A percentile compares a stretch with the other conserved stretches of the same genome.
phyloP scores from a whole-genome alignment of 1,284 basidiomycete species.

The Singerocomus inundabilis region DNA sequence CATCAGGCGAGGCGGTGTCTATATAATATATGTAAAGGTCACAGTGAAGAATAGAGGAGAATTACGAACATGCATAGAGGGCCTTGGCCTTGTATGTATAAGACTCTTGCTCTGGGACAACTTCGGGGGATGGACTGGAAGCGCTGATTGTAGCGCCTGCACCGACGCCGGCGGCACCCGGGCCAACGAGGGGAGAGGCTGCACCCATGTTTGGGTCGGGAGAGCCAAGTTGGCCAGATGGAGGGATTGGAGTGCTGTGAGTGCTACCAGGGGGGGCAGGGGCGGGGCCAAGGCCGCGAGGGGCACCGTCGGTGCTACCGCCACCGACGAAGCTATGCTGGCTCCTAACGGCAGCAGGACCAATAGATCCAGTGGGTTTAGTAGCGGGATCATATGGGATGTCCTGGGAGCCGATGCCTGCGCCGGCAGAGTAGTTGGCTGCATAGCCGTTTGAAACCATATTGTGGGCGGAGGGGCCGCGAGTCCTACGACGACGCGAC shows the following conservation, averaged over 20 bases:
- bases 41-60: slow-evolving; percentile 10
- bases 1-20: slow-evolving; percentile 91
- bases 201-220: slow-evolving; percentile 47
- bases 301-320: slow-evolving; percentile 47
- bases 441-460: slow-evolving; percentile 63
- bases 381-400: slow-evolving; percentile 53
- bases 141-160: slow-evolving; percentile 39
- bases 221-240: slow-evolving; percentile 45
- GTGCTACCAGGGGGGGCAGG: slow-evolving; percentile 40
- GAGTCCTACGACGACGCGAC: slow-evolving; percentile 65
- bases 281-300: slow-evolving; percentile 40
- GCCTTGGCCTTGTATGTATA: slow-evolving; percentile 81
- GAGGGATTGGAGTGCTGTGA: slow-evolving; percentile 40
- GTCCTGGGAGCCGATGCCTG: slow-evolving; percentile 63
- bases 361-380: slow-evolving; percentile 46
- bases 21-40: slow-evolving; percentile 20
- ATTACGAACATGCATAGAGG: slow-evolving; percentile 77
- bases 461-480: slow-evolving; percentile 58
- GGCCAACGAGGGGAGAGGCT: slow-evolving; percentile 62
- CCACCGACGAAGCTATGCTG: slow-evolving; percentile 62
- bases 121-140: slow-evolving; percentile 26
- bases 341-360: slow-evolving; percentile 49
- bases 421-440: slow-evolving; percentile 56
- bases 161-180: slow-evolving; percentile 52
- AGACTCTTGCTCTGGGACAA: slow-evolving; percentile 36